Base-by-base conservation (phyloP, 2,329 filamentous ascomycete genomes). In the Sclerotinia minor region DNA sequence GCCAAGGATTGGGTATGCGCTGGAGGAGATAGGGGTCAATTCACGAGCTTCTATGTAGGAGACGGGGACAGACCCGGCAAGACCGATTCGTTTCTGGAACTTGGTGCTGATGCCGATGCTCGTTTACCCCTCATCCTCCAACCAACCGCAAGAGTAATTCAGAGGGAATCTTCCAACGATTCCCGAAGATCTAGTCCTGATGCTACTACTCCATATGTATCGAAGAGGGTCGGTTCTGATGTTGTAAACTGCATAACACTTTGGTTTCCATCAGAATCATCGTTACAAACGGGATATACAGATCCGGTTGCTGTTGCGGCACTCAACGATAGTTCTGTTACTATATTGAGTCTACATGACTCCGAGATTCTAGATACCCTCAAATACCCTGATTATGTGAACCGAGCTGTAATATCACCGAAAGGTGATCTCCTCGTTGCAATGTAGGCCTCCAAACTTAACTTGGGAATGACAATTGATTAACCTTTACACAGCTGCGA, bases 271-370 rank as follows among this genome's bases (percentile, higher is more conserved):
- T 11, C 72, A 77, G 41, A 74, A 71, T 29, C 69, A 70, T 5
- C 72, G 71, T 58, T 73, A 65, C 72, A 75, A 7, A 78, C 76
- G 21, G 80, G 82, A 57, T 86, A 88, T 75, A 73, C 75, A 21
- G 78, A 80, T 24, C 81, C 84, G 1, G 83, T 94, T n/a, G 91
- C 88, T 64, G 84, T 92, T 57, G 81, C 97, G 74, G 87, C 91
- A 57, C 97, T 97, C 80, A 99, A 99, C 77, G 95, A 98, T 80
- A 90, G 89, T 77, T 92, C 91, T 1, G 91, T 98, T 67, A 89
- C 90, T 38, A 81, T 97, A n/a, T 92, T 96, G 76, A 90, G 89
- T 60, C 81, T 98, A 26, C 82, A 85, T 38, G 86, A 89, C 64
- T 85, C 87, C 19, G 83, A 90, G 69, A 83, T 90, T 47, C 80